Evolutionary conservation across 2,329 filamentous ascomycete genomes (phyloP).

Genomic region (Sporothrix brunneoviolacea): DNA sequence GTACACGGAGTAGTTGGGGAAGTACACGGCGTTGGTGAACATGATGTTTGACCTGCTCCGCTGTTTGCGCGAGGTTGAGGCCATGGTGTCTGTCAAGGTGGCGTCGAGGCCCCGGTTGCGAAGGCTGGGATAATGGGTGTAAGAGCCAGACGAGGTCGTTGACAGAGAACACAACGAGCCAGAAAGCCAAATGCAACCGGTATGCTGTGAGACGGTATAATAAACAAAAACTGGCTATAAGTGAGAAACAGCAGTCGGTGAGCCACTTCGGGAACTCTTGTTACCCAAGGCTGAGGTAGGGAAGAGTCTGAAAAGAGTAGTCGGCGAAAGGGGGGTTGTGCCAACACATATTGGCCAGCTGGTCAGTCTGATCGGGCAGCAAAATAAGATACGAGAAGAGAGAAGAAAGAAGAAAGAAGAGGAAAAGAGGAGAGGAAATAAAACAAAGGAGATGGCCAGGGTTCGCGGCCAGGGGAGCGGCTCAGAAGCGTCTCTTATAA

Average conservation of each 20-base stretch:
- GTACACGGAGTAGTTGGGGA: constrained; percentile 73
- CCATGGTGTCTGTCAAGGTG: constrained; percentile 22
- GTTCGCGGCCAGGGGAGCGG: not conserved
- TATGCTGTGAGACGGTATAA: too few species aligned
- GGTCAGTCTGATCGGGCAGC: not conserved
- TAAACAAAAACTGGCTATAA: too few species aligned
- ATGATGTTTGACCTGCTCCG: constrained; percentile 44
- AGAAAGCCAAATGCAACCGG: too few species aligned
- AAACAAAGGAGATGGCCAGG: constrained; percentile 1
- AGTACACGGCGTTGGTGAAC: constrained; percentile 73
- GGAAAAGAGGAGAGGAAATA: not conserved
- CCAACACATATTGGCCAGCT: constrained; percentile 14
- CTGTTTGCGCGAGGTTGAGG: constrained; percentile 37
- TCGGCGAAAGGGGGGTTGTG: constrained; percentile 7
- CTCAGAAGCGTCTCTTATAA: too few species aligned
- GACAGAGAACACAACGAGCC: too few species aligned
- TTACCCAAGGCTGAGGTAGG: constrained; percentile 8
- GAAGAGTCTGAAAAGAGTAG: constrained; percentile 1
- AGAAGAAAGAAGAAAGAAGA: constrained; percentile 2
- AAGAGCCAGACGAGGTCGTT: too few species aligned
- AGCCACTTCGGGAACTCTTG: not conserved
- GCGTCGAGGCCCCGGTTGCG: not conserved
- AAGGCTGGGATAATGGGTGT: not conserved
- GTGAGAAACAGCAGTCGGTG: not conserved
- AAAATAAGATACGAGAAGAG: not conserved